Evolutionary conservation across 768 basidiomycete genomes (phyloP), one percentile per base, ranked within the genome.

Genomic region (Rhodotorula kratochvilovae): DNA sequence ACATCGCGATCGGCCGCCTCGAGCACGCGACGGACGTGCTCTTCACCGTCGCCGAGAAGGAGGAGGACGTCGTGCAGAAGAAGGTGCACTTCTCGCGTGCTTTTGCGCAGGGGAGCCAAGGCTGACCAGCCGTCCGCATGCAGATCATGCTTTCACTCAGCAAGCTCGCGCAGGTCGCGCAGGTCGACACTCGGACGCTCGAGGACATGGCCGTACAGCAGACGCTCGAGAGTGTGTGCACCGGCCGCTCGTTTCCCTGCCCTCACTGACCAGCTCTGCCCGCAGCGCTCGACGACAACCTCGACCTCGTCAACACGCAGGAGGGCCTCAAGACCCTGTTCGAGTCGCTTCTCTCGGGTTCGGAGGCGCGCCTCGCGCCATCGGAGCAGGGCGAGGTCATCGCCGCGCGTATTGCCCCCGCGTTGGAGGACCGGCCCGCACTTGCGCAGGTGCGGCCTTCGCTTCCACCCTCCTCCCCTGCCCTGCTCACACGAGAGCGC

Each of bases 131-230:
- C n/a, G 48, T 27, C 3, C 25, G 25, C 7, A 5, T 46, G 61
- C 76, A 98, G 94, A 83, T 97, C 57, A 88, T 91, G 86, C 85
- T 94, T 66, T 93, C 92, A 77, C 86, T 97, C 36, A 91, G 91
- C 31, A 97, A 97, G 80, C 85, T 98, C 19, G 83, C 89, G 0
- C 87, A 90, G 76, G 83, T 96, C 23, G 90, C 90, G 13, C 82
- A 85, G 62, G 76, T 81, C 53, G 88, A 88, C 74, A 80, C 80
- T n/a, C n/a, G n/a, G n/a, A n/a, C n/a, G n/a, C n/a, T n/a, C n/a
- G n/a, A n/a, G n/a, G n/a, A n/a, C n/a, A n/a, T n/a, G n/a, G n/a
- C n/a, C n/a, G n/a, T n/a, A n/a, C n/a, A n/a, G 77, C 43, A 81
- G 82, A 66, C 81, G 87, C 71, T 78, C 78, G 85, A 89, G 42